phyloP scores from a whole-genome alignment of 192 early-diverging fungal species.

The Podila horticola region DNA sequence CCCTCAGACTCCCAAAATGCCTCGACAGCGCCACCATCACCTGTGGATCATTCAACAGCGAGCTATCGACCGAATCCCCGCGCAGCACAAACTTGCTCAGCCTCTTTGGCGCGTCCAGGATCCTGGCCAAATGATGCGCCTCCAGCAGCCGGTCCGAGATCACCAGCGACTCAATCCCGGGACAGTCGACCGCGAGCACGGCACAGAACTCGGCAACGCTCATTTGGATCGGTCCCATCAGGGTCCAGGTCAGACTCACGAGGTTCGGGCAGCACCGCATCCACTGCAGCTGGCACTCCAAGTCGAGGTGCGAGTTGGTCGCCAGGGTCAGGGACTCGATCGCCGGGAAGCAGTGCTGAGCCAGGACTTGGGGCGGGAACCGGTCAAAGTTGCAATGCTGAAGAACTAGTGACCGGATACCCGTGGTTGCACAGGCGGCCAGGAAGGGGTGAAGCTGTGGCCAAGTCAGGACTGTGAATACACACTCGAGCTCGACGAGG shows the following conservation, averaged over 20 bases:
- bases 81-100: conserved; percentile 1
- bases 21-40: conserved; percentile 10
- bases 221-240: neutral
- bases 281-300: conserved; percentile 4
- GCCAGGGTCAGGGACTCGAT: conserved; percentile 6
- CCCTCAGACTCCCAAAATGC: conserved; percentile 4
- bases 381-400: conserved; percentile 16
- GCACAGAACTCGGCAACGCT: conserved; percentile 4
- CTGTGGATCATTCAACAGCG: conserved; percentile 11
- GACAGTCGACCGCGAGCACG: neutral
- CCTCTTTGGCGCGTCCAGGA: neutral
- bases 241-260: conserved; percentile 1
- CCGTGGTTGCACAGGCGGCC: neutral
- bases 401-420: neutral
- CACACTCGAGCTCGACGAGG: conserved; percentile 3
- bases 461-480: neutral
- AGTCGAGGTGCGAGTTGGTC: conserved; percentile 6
- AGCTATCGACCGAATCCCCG: neutral
- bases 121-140: neutral
- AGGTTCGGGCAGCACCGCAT: conserved; percentile 14
- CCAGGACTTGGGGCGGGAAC: neutral
- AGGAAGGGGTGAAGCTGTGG: neutral
- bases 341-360: neutral
- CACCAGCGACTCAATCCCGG: neutral
- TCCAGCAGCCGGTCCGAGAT: conserved; percentile 10